These are phyloP conservation scores for Polytrichum formosum DNA, from an alignment of 225 moss, liverwort and hornwort species.

Conservation along the genomic window DNA sequence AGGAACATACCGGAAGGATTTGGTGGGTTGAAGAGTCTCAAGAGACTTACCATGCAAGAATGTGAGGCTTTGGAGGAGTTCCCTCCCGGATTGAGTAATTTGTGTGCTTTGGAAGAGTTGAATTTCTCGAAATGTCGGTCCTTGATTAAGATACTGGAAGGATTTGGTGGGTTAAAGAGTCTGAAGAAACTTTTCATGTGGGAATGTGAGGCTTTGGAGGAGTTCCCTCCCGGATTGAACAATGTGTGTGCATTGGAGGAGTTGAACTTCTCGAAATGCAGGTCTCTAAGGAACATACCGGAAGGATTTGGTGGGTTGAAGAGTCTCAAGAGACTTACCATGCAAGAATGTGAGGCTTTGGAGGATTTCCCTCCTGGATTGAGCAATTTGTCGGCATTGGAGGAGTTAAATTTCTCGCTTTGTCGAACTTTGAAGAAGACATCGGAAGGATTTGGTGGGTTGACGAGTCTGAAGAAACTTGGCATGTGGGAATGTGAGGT, in stretches of 20 bases:
- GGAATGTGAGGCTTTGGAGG: background rate
- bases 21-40: no score
- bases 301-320: background rate
- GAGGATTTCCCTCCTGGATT: no score
- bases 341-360: background rate
- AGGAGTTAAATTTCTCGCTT: background rate
- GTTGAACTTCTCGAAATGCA: background rate
- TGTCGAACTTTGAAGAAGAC: background rate
- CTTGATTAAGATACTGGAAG: background rate
- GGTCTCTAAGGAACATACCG: background rate
- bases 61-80: no score
- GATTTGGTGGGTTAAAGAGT: background rate
- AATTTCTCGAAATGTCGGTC: background rate
- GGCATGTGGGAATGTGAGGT: background rate
- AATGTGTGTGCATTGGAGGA: background rate
- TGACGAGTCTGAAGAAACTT: background rate
- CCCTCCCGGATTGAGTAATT: background rate
- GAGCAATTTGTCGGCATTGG: background rate
- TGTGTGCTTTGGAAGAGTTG: background rate
- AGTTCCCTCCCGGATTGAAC: background rate
- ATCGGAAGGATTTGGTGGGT: background rate
- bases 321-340: background rate
- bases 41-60: no score
- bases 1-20: no score
- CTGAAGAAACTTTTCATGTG: rapidly evolving